These are phyloP conservation scores for Cryptosporidium parvum DNA, from an alignment of 169 alveolate genomes.

Conservation along the genomic window DNA sequence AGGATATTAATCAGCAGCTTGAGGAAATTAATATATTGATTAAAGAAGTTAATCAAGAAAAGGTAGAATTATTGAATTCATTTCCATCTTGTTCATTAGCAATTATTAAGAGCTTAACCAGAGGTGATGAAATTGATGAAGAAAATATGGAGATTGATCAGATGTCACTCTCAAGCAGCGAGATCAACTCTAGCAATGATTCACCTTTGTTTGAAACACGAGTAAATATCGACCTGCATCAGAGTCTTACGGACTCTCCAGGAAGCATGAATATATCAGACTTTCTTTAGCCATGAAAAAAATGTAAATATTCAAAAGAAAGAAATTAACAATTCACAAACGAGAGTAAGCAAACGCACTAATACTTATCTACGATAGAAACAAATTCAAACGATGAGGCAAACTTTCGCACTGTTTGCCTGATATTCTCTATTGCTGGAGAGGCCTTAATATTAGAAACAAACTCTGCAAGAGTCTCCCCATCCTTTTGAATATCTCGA, in stretches of 20 bases:
- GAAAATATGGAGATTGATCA: slow-evolving; percentile 60
- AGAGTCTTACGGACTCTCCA: slow-evolving; percentile 30
- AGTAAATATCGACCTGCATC: neutral
- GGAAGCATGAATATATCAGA: slow-evolving; percentile 48
- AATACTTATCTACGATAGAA: neutral
- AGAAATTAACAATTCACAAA: neutral
- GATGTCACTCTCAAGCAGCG: slow-evolving; percentile 41
- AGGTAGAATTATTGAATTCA: slow-evolving; percentile 25
- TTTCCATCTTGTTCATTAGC: slow-evolving; percentile 70
- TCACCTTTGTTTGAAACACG: slow-evolving; percentile 29
- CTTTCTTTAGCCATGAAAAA: neutral
- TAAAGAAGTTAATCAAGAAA: slow-evolving; percentile 40
- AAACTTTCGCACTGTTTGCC: slow-evolving; percentile 7
- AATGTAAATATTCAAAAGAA: neutral
- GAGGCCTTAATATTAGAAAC: neutral
- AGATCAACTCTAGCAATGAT: slow-evolving; percentile 45
- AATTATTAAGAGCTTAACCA: slow-evolving; percentile 5
- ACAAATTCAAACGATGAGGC: slow-evolving; percentile 33
- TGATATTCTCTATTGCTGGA: slow-evolving; percentile 15
- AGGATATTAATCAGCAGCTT: neutral
- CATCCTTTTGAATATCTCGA: slow-evolving; percentile 76
- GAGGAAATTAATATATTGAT: slow-evolving; percentile 1
- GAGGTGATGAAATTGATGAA: slow-evolving; percentile 11
- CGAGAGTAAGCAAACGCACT: neutral
- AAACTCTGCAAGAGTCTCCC: slow-evolving; percentile 51